These are phyloP conservation scores for Solanum dulcamara DNA, from an alignment of 257 asterid genomes.

Conservation along the genomic window DNA sequence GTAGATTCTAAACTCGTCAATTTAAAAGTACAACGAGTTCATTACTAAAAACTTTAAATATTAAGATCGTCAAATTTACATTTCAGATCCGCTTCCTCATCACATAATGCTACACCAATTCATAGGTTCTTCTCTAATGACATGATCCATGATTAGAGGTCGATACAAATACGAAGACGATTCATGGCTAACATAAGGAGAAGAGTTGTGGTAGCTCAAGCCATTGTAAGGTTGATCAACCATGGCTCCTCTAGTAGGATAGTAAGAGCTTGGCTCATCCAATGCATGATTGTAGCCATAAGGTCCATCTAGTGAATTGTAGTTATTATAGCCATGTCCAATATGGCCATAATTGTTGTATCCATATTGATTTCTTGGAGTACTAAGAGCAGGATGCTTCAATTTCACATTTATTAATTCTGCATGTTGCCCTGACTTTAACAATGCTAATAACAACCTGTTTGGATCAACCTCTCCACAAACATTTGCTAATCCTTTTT, in stretches of 20 bases:
- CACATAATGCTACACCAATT: neutral
- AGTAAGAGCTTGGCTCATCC: neutral
- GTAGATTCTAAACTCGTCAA: neutral
- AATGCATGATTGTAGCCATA: neutral
- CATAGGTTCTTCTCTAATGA: neutral
- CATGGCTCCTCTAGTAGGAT: neutral
- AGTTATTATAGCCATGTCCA: neutral
- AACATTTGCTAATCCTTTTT: conserved; percentile 18
- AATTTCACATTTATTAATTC: neutral
- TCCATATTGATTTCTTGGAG: neutral
- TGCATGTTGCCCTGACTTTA: neutral
- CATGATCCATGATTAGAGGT: neutral
- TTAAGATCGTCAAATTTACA: neutral
- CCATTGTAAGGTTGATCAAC: neutral
- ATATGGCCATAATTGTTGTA: neutral
- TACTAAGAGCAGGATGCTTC: neutral
- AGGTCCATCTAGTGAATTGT: neutral
- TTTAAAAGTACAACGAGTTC: neutral
- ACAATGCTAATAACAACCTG: neutral
- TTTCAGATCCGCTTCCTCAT: neutral
- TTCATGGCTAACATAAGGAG: neutral
- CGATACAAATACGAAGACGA: neutral
- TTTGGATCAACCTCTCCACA: neutral
- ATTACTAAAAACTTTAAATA: neutral
- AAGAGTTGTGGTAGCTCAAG: neutral